phyloP scores from a whole-genome alignment of 164 flowering plant genomes.

The Liquidambar formosana region DNA sequence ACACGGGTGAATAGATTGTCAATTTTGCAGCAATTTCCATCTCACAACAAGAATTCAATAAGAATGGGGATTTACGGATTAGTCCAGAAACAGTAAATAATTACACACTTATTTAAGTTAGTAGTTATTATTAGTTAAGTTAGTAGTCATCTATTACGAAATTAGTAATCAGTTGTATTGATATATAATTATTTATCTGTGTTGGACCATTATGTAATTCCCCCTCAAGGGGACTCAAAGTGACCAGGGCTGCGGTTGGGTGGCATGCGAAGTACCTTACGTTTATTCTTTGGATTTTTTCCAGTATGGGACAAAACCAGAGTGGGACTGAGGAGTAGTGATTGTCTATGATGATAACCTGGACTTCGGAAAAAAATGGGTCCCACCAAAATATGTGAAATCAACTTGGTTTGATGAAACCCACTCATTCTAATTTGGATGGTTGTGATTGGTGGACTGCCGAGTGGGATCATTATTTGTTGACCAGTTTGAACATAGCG shows the following conservation, averaged over 20 bases:
- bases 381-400: constrained; percentile 12
- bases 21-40: no score
- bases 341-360: constrained; percentile 26
- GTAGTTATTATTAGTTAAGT: no score
- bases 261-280: background rate
- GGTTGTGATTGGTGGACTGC: constrained; percentile 24
- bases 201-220: no score
- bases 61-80: no score
- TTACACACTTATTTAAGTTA: no score
- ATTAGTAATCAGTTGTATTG: no score
- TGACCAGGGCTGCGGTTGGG: background rate
- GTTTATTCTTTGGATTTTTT: background rate
- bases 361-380: constrained; percentile 22
- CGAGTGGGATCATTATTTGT: constrained; percentile 17
- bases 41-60: no score
- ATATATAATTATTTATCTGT: no score
- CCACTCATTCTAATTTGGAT: constrained; percentile 26
- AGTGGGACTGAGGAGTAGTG: constrained; percentile 7
- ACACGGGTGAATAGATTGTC: no score
- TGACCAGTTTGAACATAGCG: constrained; percentile 12
- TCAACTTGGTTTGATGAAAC: constrained; percentile 1
- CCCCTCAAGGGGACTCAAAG: no score
- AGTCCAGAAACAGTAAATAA: no score
- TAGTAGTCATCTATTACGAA: no score
- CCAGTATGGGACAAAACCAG: background rate